phyloP scores from a whole-genome alignment of 257 asterid species.

The Solanum chaucha region DNA sequence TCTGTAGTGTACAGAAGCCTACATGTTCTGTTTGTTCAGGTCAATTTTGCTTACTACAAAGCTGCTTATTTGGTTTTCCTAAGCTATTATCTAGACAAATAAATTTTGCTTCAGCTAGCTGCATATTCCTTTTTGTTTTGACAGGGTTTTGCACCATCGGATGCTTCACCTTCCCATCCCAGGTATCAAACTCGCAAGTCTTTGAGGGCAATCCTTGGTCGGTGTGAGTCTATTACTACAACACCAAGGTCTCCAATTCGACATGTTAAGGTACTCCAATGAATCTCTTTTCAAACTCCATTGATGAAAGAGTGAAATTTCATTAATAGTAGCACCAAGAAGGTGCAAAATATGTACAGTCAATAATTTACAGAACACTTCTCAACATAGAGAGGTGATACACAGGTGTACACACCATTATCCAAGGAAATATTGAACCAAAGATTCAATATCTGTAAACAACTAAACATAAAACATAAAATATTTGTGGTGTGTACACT shows the following conservation, averaged over 20 bases:
- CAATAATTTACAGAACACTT: background rate
- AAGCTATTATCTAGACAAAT: background rate
- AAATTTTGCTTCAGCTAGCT: background rate
- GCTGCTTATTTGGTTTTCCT: background rate
- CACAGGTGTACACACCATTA: background rate
- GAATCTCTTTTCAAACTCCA: background rate
- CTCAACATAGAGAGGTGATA: background rate
- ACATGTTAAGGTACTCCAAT: background rate
- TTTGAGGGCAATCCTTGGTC: background rate
- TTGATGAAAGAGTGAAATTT: background rate
- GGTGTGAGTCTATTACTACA: background rate
- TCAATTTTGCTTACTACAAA: background rate
- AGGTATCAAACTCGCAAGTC: background rate
- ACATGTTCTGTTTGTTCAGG: background rate
- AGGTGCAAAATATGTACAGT: background rate
- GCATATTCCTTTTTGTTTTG: background rate
- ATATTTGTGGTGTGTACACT: background rate
- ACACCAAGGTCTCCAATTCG: background rate
- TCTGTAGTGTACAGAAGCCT: background rate
- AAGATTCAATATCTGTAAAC: background rate
- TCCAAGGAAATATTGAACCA: background rate
- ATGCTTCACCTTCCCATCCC: background rate
- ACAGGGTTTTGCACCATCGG: background rate
- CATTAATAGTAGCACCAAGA: background rate
- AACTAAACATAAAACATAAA: background rate